These are phyloP conservation scores for Trebouxia sp. DNA, from an alignment of 139 green algal genomes.

Conservation along the genomic window DNA sequence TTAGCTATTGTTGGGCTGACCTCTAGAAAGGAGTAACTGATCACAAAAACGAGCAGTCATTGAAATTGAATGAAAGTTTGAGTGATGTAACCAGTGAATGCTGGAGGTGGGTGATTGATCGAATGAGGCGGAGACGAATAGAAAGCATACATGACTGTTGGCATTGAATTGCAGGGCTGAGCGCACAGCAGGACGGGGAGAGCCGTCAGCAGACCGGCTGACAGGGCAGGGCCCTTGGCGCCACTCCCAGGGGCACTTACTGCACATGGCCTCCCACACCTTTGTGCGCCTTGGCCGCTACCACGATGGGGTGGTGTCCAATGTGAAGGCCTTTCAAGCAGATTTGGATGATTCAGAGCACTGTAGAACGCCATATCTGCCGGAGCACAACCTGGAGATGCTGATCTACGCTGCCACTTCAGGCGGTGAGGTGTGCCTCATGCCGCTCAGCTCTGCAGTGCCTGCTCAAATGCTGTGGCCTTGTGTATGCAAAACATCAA, in stretches of 20 bases:
- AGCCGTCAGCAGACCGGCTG: slow-evolving; percentile 43
- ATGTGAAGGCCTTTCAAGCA: slow-evolving; percentile 42
- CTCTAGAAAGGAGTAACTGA: too few relatives aligned
- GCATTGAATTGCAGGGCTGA: neutral
- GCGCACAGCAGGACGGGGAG: slow-evolving; percentile 16
- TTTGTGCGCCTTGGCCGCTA: slow-evolving; percentile 43
- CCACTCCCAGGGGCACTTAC: slow-evolving; percentile 44
- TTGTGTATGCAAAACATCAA: too few relatives aligned
- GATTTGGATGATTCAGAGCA: slow-evolving; percentile 30
- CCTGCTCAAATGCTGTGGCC: too few relatives aligned
- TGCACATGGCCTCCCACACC: slow-evolving; percentile 62
- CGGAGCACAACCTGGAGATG: slow-evolving; percentile 49
- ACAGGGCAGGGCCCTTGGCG: neutral
- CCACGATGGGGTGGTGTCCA: slow-evolving; percentile 43
- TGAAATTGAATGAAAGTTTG: too few relatives aligned
- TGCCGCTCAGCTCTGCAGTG: neutral
- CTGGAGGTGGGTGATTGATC: too few relatives aligned
- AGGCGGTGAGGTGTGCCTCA: slow-evolving; percentile 39
- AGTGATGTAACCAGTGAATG: too few relatives aligned
- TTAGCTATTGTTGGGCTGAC: too few relatives aligned
- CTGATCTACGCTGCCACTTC: slow-evolving; percentile 54
- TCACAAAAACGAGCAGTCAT: too few relatives aligned
- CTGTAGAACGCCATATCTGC: slow-evolving; percentile 47
- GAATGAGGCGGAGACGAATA: too few relatives aligned
- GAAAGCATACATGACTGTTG: too few relatives aligned